Evolutionary conservation across 2,329 filamentous ascomycete genomes (phyloP), one percentile per base, ranked within the genome.

Genomic region (Chaetoscypha palmicola): DNA sequence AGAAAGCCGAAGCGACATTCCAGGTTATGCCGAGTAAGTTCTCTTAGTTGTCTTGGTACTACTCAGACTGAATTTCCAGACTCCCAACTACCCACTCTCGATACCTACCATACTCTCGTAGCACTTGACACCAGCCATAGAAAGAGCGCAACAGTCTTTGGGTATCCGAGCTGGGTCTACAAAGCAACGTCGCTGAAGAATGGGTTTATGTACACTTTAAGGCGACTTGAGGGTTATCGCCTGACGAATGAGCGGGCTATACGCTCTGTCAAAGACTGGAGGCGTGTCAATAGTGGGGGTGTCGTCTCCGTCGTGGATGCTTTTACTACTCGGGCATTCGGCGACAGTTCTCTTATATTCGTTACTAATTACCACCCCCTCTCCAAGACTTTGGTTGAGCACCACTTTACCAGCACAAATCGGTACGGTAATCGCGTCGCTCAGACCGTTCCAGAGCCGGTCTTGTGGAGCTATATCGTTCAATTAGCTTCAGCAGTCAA

Each of bases 311-410:
- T 94, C 7, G 82, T 94, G 58, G 89, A 96, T 64, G 88, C 87
- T 1, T 98, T 98, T 59, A 98, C 92, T 0, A 94, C 88, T 10
- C 75, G 89, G 49, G 86, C 84, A 20, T 98, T 98, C 64, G 87
- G 88, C 43, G 92, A 97, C 63, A 94, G 87, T 65, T 97, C 92
- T 2, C 74, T 98, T 43, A 84, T 98, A 38, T 85, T 98, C 58
- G 89, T 94, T 19, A 92, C 88, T 49, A 88, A 94, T 62, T 98
- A 95, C 60, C 86, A 92, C 58, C 91, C 92, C 1, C 73, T 92
- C 16, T 87, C 91, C 2, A 94, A 92, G 64, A 95, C 91, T 0
- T 74, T 98, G 19, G 79, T 83, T 24, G 91, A 97, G 59, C 79
- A 86, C 56, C 86, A 96, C 58, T 80, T 89, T 53, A 58, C 55